Evolutionary conservation across 2,329 filamentous ascomycete genomes (phyloP).

Genomic region (Phialophora macrospora): DNA sequence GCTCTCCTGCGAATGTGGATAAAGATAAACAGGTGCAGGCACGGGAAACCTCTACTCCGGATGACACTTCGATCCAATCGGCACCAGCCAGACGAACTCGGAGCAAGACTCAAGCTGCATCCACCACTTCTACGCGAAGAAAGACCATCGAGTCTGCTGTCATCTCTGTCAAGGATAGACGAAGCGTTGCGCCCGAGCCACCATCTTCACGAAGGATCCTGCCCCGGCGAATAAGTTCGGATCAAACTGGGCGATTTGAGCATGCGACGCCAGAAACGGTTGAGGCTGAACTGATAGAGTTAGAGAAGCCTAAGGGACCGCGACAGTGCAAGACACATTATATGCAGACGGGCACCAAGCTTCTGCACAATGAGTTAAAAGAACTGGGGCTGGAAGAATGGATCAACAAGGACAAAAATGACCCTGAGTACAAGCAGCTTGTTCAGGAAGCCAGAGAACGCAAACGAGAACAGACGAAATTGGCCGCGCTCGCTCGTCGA

Average conservation of each 20-base stretch:
- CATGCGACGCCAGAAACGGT: conserved; percentile 19
- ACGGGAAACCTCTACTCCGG: background rate
- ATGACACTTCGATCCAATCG: conserved; percentile 7
- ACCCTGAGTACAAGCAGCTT: conserved; percentile 25
- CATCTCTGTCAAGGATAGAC: conserved; percentile 2
- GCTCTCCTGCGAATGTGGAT: background rate
- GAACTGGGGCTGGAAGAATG: conserved; percentile 34
- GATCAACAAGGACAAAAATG: conserved; percentile 32
- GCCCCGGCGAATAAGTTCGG: conserved; percentile 2
- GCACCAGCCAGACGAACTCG: conserved; percentile 13
- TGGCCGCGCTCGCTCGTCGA: conserved; percentile 19
- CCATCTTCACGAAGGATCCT: conserved; percentile 10
- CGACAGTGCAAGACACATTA: conserved; percentile 6
- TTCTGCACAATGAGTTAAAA: conserved; percentile 26
- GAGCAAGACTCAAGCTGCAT: conserved; percentile 8
- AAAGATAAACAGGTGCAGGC: background rate
- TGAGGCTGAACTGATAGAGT: conserved; percentile 9
- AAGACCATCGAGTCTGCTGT: background rate
- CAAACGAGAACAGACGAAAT: conserved; percentile 29
- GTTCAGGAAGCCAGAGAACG: conserved; percentile 26
- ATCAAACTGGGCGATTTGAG: conserved; percentile 9
- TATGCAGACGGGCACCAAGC: conserved; percentile 23
- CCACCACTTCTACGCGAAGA: conserved; percentile 1
- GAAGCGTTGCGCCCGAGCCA: conserved; percentile 29
- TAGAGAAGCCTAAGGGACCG: conserved; percentile 9